Percentiles rank a stretch among this genome's conserved stretches.
Evolutionary conservation across 192 early-diverging fungal species (phyloP).

Genomic region (Backusella mclennaniae): DNA sequence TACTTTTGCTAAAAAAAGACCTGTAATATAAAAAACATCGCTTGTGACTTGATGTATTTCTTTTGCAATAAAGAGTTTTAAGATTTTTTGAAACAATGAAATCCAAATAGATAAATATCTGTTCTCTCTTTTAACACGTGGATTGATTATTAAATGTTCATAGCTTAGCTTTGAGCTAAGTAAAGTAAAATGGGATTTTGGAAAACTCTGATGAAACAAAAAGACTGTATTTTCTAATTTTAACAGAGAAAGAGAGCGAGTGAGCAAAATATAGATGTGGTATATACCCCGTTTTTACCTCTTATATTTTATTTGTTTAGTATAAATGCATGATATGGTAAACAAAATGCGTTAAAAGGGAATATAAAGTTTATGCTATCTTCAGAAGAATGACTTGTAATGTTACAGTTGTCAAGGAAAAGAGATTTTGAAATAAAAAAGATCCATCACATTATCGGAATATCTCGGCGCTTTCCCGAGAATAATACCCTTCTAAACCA

Average conservation of each 20-base stretch:
- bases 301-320: not conserved
- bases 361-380: conserved; percentile 1
- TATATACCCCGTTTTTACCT: not conserved
- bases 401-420: not conserved
- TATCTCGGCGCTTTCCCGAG: not conserved
- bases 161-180: not conserved
- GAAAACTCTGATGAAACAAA: not conserved
- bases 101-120: not conserved
- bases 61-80: not conserved
- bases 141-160: not conserved
- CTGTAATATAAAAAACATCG: not conserved
- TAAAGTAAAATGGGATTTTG: not conserved
- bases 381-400: conserved; percentile 1
- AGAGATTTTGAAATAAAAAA: not conserved
- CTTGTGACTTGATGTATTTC: not conserved
- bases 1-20: not conserved
- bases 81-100: not conserved
- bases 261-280: not conserved
- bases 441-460: not conserved
- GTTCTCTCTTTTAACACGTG: not conserved
- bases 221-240: not conserved
- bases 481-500: not conserved
- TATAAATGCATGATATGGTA: not conserved
- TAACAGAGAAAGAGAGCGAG: not conserved
- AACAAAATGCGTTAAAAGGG: conserved; percentile 3